These are phyloP conservation scores for Paracorniculantispora psalliotae DNA, from an alignment of 2,329 filamentous ascomycete species.

Conservation along the genomic window DNA sequence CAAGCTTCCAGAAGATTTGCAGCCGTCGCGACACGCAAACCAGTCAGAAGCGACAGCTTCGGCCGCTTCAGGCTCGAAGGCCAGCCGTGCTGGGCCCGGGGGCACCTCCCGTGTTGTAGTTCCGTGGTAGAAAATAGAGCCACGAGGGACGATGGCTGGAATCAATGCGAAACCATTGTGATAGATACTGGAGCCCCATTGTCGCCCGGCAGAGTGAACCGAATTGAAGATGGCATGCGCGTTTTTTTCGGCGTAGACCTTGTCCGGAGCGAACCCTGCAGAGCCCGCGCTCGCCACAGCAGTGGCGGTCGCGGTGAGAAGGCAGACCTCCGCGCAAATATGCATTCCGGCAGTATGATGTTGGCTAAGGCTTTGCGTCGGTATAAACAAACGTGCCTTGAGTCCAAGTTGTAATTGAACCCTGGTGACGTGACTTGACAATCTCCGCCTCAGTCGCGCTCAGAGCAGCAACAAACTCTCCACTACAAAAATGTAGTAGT, in stretches of 20 bases:
- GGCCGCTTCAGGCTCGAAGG: conserved; percentile 72
- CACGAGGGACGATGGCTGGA: conserved; percentile 46
- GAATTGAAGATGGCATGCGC: conserved; percentile 59
- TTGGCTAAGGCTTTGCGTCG: no score
- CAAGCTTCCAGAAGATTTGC: background rate
- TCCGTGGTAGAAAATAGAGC: conserved; percentile 60
- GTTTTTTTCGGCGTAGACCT: conserved; percentile 29
- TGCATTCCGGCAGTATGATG: no score
- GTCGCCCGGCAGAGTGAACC: conserved; percentile 55
- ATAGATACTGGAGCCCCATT: conserved; percentile 57
- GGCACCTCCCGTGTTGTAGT: conserved; percentile 40
- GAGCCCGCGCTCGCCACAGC: no score
- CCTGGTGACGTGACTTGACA: no score
- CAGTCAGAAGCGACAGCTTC: conserved; percentile 50
- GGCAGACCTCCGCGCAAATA: no score
- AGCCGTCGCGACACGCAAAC: conserved; percentile 30
- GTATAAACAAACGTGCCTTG: no score
- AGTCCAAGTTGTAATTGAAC: no score
- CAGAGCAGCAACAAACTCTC: no score
- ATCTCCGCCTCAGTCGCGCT: no score
- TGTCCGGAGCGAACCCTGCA: background rate
- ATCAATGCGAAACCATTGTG: conserved; percentile 62
- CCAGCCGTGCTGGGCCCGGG: conserved; percentile 60
- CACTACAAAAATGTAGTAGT: no score
- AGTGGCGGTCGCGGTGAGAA: no score